phyloP scores from a whole-genome alignment of 345 rosid species.

The Brassica rapa region DNA sequence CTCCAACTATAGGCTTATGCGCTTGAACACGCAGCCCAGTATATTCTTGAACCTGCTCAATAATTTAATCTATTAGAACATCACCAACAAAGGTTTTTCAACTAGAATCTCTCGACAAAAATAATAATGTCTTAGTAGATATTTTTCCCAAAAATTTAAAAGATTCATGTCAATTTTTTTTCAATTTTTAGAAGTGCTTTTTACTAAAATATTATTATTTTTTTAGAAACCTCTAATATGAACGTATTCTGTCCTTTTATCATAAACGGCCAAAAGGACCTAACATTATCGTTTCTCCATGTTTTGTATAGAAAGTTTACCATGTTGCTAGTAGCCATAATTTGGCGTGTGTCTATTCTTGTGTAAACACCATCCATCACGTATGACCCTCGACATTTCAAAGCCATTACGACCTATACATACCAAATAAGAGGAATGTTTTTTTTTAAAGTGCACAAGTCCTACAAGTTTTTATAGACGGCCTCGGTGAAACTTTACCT shows the following conservation, averaged over 20 bases:
- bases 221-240: too few relatives aligned
- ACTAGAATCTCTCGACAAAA: too few relatives aligned
- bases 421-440: not conserved
- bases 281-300: not conserved
- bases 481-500: slow-evolving; percentile 46
- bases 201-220: too few relatives aligned
- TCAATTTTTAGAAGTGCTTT: too few relatives aligned
- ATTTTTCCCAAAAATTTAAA: too few relatives aligned
- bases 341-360: slow-evolving; percentile 65
- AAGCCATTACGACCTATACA: slow-evolving; percentile 77
- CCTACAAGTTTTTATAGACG: not conserved
- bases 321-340: slow-evolving; percentile 86
- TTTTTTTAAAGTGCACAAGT: not conserved
- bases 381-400: slow-evolving; percentile 76
- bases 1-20: slow-evolving; percentile 92
- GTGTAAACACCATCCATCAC: slow-evolving; percentile 68
- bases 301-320: slow-evolving; percentile 39
- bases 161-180: too few relatives aligned
- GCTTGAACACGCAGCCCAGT: slow-evolving; percentile 78
- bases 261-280: not conserved
- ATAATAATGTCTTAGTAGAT: too few relatives aligned
- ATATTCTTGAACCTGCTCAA: slow-evolving; percentile 75
- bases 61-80: not conserved
- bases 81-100: too few relatives aligned
- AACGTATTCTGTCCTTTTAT: not conserved